phyloP scores from a whole-genome alignment of 805 yeast genomes.

The Saccharomyces jurei region DNA sequence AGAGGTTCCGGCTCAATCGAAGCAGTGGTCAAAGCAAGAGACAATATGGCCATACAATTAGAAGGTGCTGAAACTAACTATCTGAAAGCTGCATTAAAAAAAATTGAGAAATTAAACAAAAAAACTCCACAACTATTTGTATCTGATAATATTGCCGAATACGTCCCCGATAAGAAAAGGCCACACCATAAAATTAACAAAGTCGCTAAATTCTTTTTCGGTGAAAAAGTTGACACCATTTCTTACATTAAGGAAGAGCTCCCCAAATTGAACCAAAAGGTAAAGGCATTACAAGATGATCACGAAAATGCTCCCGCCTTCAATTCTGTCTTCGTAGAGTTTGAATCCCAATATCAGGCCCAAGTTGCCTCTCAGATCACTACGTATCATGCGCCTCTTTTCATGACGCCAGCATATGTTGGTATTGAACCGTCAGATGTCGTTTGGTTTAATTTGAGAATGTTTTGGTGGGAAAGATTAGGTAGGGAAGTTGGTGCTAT shows the following conservation, averaged over 20 bases:
- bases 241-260: conserved; percentile 47
- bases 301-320: conserved; percentile 49
- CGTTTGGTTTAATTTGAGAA: conserved; percentile 64
- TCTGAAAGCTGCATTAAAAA: conserved; percentile 55
- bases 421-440: conserved; percentile 60
- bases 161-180: conserved; percentile 59
- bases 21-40: conserved; percentile 51
- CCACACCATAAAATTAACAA: conserved; percentile 42
- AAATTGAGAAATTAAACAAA: conserved; percentile 57
- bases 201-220: conserved; percentile 32
- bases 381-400: conserved; percentile 58
- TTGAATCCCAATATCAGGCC: conserved; percentile 66
- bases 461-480: conserved; percentile 74
- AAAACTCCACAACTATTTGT: conserved; percentile 37
- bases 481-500: conserved; percentile 45
- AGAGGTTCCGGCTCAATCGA: conserved; percentile 51
- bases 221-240: conserved; percentile 58
- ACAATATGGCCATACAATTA: conserved; percentile 47
- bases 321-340: conserved; percentile 74
- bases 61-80: conserved; percentile 60
- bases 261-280: conserved; percentile 50
- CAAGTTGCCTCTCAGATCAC: conserved; percentile 62
- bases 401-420: conserved; percentile 49
- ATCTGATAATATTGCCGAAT: conserved; percentile 41
- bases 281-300: conserved; percentile 44